Evolutionary conservation across 1,284 basidiomycete genomes (phyloP).

Genomic region (Boletellus sp.): DNA sequence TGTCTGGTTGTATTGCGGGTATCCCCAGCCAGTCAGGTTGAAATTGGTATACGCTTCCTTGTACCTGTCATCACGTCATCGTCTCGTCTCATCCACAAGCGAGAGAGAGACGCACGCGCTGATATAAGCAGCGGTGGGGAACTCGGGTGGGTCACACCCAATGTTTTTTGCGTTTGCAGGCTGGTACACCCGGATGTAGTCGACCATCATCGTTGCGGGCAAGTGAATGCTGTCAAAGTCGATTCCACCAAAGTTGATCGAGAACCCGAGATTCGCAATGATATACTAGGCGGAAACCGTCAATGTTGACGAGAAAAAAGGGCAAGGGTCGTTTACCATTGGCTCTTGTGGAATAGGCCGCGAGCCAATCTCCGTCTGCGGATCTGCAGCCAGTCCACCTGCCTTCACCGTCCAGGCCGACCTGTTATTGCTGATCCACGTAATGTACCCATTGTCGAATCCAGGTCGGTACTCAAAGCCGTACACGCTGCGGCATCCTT

Average conservation of each 20-base stretch:
- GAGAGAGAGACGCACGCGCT: slow-evolving; percentile 28
- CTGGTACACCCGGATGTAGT: slow-evolving; percentile 46
- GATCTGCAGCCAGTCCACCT: slow-evolving; percentile 38
- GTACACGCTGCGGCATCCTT: slow-evolving; percentile 31
- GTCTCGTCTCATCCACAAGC: background rate
- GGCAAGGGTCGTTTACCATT: slow-evolving; percentile 32
- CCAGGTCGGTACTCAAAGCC: slow-evolving; percentile 35
- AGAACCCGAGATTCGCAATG: slow-evolving; percentile 43
- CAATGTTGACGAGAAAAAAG: background rate
- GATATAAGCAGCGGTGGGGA: slow-evolving; percentile 38
- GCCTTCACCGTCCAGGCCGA: slow-evolving; percentile 46
- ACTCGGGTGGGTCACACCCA: slow-evolving; percentile 38
- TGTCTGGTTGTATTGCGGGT: slow-evolving; percentile 35
- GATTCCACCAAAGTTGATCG: slow-evolving; percentile 39
- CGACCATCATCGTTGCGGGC: slow-evolving; percentile 40
- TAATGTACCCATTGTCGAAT: slow-evolving; percentile 44
- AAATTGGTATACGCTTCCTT: slow-evolving; percentile 39
- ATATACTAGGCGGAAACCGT: slow-evolving; percentile 33
- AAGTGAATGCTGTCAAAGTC: slow-evolving; percentile 38
- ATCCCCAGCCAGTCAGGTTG: slow-evolving; percentile 37
- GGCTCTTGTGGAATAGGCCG: slow-evolving; percentile 53
- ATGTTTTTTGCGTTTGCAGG: slow-evolving; percentile 34
- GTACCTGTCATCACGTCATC: slow-evolving; percentile 24
- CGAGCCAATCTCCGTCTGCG: slow-evolving; percentile 42
- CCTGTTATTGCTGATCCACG: slow-evolving; percentile 44